A percentile compares a stretch with the other conserved stretches of the same genome.
Conservation (phyloP, 108 stramenopile species). For the Asterionellopsis glacialis region DNA sequence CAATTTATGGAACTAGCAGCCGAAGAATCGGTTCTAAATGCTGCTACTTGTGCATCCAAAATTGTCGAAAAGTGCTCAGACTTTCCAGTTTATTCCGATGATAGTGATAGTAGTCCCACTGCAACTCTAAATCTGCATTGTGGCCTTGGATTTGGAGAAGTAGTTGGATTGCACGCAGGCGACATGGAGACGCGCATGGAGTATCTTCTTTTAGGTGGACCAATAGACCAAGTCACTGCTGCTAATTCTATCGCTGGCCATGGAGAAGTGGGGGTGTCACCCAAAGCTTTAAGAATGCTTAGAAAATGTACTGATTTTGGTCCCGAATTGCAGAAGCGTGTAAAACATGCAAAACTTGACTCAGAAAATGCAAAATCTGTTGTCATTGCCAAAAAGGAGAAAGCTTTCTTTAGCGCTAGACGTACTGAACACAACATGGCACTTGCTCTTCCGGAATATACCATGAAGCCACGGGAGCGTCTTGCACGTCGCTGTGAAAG, state of each 20-base stretch:
- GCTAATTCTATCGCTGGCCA: conserved; percentile 25
- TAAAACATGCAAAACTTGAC: neutral
- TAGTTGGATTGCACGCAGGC: conserved; percentile 30
- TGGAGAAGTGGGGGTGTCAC: conserved; percentile 29
- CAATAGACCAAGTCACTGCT: conserved; percentile 42
- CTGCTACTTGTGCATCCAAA: conserved; percentile 43
- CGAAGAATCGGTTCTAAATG: conserved; percentile 29
- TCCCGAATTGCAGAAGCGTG: neutral
- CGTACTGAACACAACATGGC: neutral
- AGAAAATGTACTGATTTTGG: neutral
- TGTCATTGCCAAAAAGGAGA: neutral
- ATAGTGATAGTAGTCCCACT: neutral
- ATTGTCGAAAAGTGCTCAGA: conserved; percentile 54
- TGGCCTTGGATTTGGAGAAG: conserved; percentile 14
- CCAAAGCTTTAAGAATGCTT: neutral
- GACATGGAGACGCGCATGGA: conserved; percentile 17
- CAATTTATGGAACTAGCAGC: neutral
- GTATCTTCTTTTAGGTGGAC: conserved; percentile 31
- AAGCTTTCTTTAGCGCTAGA: neutral
- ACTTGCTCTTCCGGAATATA: neutral
- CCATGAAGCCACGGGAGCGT: conserved; percentile 16
- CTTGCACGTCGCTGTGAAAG: conserved; percentile 19
- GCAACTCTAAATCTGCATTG: conserved; percentile 3
- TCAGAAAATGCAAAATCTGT: neutral
- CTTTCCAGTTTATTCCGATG: conserved; percentile 29